A percentile compares a stretch with the other conserved stretches of the same genome.
Evolutionary conservation across 805 yeast genomes (phyloP).

Genomic region (Ogataea haglerorum): DNA sequence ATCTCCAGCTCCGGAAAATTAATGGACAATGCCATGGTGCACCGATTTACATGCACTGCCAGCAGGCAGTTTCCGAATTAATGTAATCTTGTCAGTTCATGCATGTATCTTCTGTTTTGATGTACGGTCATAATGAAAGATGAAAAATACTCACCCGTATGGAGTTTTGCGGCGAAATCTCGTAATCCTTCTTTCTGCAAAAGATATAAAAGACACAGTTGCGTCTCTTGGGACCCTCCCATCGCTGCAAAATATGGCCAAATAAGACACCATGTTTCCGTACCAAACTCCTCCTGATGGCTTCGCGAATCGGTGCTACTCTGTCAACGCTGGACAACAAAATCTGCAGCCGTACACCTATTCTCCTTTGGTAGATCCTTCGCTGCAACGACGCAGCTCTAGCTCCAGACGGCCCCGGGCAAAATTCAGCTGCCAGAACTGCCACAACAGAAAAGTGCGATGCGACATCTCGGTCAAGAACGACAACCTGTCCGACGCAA

Average conservation of each 20-base stretch:
- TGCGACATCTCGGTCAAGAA: conserved; percentile 60
- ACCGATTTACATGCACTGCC: background rate
- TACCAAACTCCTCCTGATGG: background rate
- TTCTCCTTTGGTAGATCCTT: background rate
- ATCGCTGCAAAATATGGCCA: background rate
- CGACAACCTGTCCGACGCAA: conserved; percentile 66
- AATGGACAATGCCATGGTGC: background rate
- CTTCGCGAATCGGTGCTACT: background rate
- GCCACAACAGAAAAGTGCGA: conserved; percentile 68
- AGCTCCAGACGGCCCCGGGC: conserved; percentile 51
- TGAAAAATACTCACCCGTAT: background rate
- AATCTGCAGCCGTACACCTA: background rate
- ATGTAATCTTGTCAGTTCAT: background rate
- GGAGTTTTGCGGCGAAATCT: background rate
- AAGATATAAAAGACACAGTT: background rate
- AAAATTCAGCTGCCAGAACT: conserved; percentile 63
- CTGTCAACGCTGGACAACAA: background rate
- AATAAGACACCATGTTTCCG: background rate
- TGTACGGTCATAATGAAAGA: background rate
- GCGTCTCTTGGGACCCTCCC: background rate
- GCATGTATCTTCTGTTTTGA: background rate
- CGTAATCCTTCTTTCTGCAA: background rate
- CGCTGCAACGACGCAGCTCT: background rate
- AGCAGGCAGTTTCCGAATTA: background rate
- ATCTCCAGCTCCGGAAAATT: background rate